Conservation (phyloP, 75 land plant genomes). For the Pinus taeda region DNA sequence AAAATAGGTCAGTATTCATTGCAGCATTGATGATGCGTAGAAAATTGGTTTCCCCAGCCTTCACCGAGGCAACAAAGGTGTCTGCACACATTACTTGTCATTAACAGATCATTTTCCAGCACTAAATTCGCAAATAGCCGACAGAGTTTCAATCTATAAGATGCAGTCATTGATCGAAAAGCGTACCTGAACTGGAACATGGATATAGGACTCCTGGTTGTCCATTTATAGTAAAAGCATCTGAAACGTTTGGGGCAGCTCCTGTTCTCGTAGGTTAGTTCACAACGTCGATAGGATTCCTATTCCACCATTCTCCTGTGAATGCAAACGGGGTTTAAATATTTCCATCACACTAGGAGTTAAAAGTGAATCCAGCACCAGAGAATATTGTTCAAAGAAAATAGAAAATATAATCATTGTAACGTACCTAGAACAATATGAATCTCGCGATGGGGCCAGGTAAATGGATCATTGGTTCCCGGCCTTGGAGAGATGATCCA, state of each 20-base stretch:
- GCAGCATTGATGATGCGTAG: too few species aligned
- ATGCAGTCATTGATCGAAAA: background rate
- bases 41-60: too few species aligned
- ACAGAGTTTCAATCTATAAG: background rate
- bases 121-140: too few species aligned
- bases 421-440: constrained; percentile 6
- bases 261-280: constrained; percentile 16
- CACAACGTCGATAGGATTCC: constrained; percentile 21
- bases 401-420: background rate
- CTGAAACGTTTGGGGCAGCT: constrained; percentile 27
- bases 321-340: too few species aligned
- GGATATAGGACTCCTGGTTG: constrained; percentile 32
- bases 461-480: constrained; percentile 16
- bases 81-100: too few species aligned
- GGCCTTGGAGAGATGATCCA: constrained; percentile 17
- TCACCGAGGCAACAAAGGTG: too few species aligned
- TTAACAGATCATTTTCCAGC: too few species aligned
- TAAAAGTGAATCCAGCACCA: background rate
- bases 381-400: background rate
- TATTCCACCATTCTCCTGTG: constrained; percentile 50
- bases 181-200: constrained; percentile 15
- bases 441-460: constrained; percentile 1
- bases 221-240: constrained; percentile 46
- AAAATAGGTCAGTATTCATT: too few species aligned
- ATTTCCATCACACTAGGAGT: too few species aligned